Evolutionary conservation across 768 basidiomycete species (phyloP), one percentile per base, ranked within the genome.

Genomic region (Leccinum boreale): DNA sequence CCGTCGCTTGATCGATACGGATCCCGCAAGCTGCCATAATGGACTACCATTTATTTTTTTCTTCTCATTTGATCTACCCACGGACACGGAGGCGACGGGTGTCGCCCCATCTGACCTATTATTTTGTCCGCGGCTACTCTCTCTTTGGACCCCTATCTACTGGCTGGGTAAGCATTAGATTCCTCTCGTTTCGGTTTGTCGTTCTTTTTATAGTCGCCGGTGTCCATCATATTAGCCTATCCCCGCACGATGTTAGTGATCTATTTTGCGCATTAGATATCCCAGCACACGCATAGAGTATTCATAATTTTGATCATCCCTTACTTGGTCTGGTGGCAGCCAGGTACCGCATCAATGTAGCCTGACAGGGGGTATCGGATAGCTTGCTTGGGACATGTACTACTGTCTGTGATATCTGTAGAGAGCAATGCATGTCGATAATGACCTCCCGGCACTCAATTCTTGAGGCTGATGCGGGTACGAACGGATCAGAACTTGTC

Each of bases 191-290:
- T 63, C 45, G 45, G 45, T 58, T 59, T 66, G 59, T 61, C 48
- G 52, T 23, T 35, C 29, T 19, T 11, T 53, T 47, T 9, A 52
- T 15, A 42, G 49, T 39, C 31, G 15, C 35, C 24, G 52, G 52
- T 52, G 48, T 51, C 31, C 28, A 39, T 48, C 31, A 42, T 39
- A 36, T 26, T 35, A 60, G 35, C 46, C 57, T 59, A 59, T 46
- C 21, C 56, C 23, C 11, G 49, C 55, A 46, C 52, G n/a, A 17
- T 56, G 39, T 42, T 31, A 15, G 46, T 19, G 57, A 58, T 67
- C 61, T 67, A 65, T 42, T 35, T 53, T 58, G 58, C 55, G 52
- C 60, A 61, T 66, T 44, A 70, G 64, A 70, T 60, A 60, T 67
- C 54, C 61, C 35, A 44, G 56, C 39, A 58, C 53, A 49, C 15